These are phyloP conservation scores for Pluteus cervinus DNA, from an alignment of 768 basidiomycete species.

Conservation along the genomic window DNA sequence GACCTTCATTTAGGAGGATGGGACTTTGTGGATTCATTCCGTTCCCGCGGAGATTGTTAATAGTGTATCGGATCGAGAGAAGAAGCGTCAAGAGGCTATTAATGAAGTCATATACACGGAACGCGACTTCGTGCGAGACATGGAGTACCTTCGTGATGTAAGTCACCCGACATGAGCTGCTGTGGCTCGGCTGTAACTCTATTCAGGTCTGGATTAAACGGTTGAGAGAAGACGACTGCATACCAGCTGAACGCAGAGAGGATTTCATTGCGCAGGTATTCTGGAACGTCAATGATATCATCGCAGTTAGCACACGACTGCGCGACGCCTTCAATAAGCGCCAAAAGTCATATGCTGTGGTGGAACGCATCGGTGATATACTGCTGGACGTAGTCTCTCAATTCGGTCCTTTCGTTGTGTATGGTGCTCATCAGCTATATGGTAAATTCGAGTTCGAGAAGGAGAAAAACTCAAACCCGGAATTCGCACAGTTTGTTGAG, in stretches of 20 bases:
- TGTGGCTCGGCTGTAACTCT: constrained; percentile 1
- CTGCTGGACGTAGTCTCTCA: constrained; percentile 80
- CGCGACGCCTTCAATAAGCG: constrained; percentile 92
- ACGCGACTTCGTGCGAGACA: constrained; percentile 94
- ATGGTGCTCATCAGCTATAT: constrained; percentile 94
- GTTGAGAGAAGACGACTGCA: constrained; percentile 67
- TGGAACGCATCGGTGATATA: constrained; percentile 88
- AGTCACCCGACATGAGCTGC: constrained; percentile 19
- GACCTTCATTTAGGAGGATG: constrained; percentile 31
- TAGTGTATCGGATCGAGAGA: constrained; percentile 88
- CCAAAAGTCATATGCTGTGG: constrained; percentile 92
- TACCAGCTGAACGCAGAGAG: constrained; percentile 67
- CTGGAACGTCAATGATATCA: constrained; percentile 96
- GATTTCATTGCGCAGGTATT: constrained; percentile 94
- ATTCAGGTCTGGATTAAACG: constrained; percentile 84
- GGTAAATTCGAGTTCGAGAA: constrained; percentile 99
- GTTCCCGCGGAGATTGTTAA: constrained; percentile 93
- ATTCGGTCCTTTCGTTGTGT: constrained; percentile 90
- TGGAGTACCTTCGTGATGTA: constrained; percentile 97
- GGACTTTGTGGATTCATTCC: constrained; percentile 92
- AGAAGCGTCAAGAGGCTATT: constrained; percentile 95
- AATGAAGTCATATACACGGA: constrained; percentile 96
- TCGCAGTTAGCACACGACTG: constrained; percentile 85
- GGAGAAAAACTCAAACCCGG: constrained; percentile 90
- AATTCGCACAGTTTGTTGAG: constrained; percentile 94